These are phyloP conservation scores for Tripterygium wilfordii DNA, from an alignment of 177 flowering plant genomes.

Conservation along the genomic window DNA sequence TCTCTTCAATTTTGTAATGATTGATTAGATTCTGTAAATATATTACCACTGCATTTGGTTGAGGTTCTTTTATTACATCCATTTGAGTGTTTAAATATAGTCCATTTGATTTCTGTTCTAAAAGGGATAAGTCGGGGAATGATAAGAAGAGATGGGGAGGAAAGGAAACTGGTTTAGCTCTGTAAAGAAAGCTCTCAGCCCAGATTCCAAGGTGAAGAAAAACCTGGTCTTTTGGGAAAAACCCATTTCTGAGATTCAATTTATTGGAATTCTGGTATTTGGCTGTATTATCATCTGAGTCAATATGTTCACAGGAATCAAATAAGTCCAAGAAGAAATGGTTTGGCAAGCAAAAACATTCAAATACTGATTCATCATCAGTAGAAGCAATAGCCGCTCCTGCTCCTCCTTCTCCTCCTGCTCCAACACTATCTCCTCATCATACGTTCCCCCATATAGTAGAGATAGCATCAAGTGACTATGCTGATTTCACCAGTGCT, in stretches of 20 bases:
- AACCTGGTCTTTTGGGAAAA: too few species aligned
- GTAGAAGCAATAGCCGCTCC: slow-evolving; percentile 11
- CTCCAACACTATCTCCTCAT: slow-evolving; percentile 2
- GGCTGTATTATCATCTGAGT: too few species aligned
- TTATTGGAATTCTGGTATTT: too few species aligned
- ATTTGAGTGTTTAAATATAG: background rate
- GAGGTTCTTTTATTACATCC: too few species aligned
- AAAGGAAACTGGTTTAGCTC: slow-evolving; percentile 47
- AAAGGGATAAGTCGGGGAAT: slow-evolving; percentile 7
- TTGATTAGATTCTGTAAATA: too few species aligned
- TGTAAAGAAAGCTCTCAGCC: slow-evolving; percentile 47
- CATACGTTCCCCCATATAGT: too few species aligned
- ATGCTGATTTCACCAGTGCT: too few species aligned
- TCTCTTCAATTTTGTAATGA: too few species aligned
- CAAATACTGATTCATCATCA: slow-evolving; percentile 12
- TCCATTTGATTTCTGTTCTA: too few species aligned
- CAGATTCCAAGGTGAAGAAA: slow-evolving; percentile 39
- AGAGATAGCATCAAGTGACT: too few species aligned
- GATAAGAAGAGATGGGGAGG: slow-evolving; percentile 43
- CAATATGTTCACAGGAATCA: slow-evolving; percentile 23
- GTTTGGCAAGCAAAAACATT: slow-evolving; percentile 25
- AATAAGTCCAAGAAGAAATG: slow-evolving; percentile 26
- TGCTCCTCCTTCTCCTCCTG: slow-evolving; percentile 4
- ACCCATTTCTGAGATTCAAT: too few species aligned
- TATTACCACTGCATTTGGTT: too few species aligned